Evolutionary conservation across 1,139 yeast genomes (phyloP).

Genomic region (Diutina catenulata): DNA sequence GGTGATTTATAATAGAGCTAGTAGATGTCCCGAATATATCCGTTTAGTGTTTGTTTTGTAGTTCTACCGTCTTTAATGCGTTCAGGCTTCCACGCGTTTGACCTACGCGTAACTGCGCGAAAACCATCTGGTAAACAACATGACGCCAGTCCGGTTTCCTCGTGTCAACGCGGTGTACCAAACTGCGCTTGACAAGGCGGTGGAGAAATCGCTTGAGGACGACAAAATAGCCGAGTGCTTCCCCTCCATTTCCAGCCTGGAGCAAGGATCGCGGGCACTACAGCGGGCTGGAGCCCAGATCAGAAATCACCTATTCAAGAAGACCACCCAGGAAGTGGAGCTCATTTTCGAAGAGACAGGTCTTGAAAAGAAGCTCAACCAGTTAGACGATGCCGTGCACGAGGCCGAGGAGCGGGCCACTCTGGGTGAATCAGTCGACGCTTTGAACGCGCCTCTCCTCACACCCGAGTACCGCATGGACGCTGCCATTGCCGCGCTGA

Average conservation of each 20-base stretch:
- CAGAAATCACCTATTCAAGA: conserved; percentile 45
- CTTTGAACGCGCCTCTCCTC: too few species aligned
- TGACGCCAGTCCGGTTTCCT: conserved; percentile 29
- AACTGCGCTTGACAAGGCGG: conserved; percentile 61
- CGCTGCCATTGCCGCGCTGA: too few species aligned
- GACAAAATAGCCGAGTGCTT: conserved; percentile 57
- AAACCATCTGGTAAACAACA: not conserved
- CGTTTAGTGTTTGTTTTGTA: not conserved
- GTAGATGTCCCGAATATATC: not conserved
- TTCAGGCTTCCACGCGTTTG: not conserved
- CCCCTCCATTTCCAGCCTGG: conserved; percentile 42
- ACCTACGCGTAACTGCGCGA: not conserved
- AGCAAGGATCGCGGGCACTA: conserved; percentile 40
- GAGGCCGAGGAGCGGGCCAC: conserved; percentile 38
- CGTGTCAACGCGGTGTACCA: conserved; percentile 43
- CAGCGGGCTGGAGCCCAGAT: conserved; percentile 53
- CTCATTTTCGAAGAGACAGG: conserved; percentile 55
- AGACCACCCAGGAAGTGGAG: conserved; percentile 51
- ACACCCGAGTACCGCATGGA: too few species aligned
- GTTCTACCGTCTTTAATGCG: not conserved
- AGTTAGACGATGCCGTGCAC: conserved; percentile 52
- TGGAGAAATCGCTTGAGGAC: conserved; percentile 41
- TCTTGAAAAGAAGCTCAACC: conserved; percentile 43
- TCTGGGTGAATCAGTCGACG: too few species aligned
- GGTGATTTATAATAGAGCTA: not conserved